A percentile compares a stretch with the other conserved stretches of the same genome.
Evolutionary conservation across 805 yeast genomes (phyloP).

Genomic region (Monosporozyma solicola): DNA sequence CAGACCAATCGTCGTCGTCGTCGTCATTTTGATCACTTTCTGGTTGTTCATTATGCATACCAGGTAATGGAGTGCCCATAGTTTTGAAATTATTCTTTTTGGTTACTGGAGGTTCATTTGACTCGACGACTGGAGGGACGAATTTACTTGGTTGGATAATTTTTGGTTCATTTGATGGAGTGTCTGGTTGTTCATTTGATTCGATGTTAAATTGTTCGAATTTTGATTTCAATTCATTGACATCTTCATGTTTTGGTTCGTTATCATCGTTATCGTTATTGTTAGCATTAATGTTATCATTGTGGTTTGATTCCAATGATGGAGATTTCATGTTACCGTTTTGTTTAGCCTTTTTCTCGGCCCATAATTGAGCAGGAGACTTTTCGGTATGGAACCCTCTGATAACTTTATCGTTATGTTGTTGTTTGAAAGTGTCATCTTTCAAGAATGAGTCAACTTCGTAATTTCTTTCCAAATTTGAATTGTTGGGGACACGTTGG

Average conservation of each 20-base stretch:
- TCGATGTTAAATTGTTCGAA: slow-evolving; percentile 27
- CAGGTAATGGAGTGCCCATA: slow-evolving; percentile 28
- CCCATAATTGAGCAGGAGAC: slow-evolving; percentile 95
- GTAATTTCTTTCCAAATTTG: slow-evolving; percentile 29
- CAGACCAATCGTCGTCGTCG: slow-evolving; percentile 19
- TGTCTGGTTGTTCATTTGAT: slow-evolving; percentile 19
- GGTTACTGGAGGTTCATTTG: slow-evolving; percentile 8
- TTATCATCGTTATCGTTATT: not conserved
- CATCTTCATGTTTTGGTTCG: slow-evolving; percentile 18
- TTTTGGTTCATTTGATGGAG: slow-evolving; percentile 19
- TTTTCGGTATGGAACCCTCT: slow-evolving; percentile 68
- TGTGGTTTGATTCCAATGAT: slow-evolving; percentile 4
- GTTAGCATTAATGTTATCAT: slow-evolving; percentile 19
- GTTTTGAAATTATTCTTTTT: slow-evolving; percentile 14
- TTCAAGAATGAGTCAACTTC: slow-evolving; percentile 28
- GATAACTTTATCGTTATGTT: slow-evolving; percentile 33
- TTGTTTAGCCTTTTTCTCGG: slow-evolving; percentile 61
- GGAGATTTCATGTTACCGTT: not conserved
- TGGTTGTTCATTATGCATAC: slow-evolving; percentile 25
- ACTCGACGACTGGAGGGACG: slow-evolving; percentile 10
- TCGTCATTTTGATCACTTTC: slow-evolving; percentile 17
- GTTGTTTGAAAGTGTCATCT: slow-evolving; percentile 2
- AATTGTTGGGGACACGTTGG: slow-evolving; percentile 30
- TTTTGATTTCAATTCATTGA: slow-evolving; percentile 31
- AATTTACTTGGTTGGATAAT: slow-evolving; percentile 23